Evolutionary conservation across 2,329 filamentous ascomycete genomes (phyloP), one percentile per base, ranked within the genome.

Genomic region (Fusarium stilboides): DNA sequence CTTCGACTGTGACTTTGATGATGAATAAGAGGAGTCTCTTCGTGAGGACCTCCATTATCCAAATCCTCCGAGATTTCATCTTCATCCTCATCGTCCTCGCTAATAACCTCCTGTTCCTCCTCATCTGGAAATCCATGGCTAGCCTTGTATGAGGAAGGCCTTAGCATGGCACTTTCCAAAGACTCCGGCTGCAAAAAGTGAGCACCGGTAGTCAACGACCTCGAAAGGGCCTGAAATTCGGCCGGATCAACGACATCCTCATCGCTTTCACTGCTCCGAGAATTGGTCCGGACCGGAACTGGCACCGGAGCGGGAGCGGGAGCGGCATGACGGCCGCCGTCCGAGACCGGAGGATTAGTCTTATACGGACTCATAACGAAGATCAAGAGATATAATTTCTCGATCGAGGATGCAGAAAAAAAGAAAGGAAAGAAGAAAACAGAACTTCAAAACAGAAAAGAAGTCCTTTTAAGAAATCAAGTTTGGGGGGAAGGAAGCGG

Each of bases 121-220:
- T 66, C 68, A 14, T 65, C 60, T 5, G 57, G 45, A 46, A 46
- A 64, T 61, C 61, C 45, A 73, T 69, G 59, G 53, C 56, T 64
- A 51, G 68, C 61, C 58, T 69, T 72, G 26, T 65, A 67, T 22
- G 42, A 57, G 6, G 57, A 53, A 14, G 72, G 68, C 31, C 78
- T 73, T 4, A 85, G 75, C 76, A 84, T 79, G 49, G 80, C 76
- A 54, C 79, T 77, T 62, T 82, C 80, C 40, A 77, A 63, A 4
- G 79, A 70, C 65, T 84, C 83, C 12, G 83, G 81, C 57, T 83
- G 81, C 12, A 85, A 75, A 20, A 80, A 75, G 22, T 80, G 76
- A 8, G 75, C 78, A 4, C 74, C 74, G 1, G 79, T 78, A 15
- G 80, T 82, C 49, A 82, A 63, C 5, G 83, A 83, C 26, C 77